Evolutionary conservation across 495 filamentous ascomycete genomes (phyloP).

Genomic region (Parmelia sp.): DNA sequence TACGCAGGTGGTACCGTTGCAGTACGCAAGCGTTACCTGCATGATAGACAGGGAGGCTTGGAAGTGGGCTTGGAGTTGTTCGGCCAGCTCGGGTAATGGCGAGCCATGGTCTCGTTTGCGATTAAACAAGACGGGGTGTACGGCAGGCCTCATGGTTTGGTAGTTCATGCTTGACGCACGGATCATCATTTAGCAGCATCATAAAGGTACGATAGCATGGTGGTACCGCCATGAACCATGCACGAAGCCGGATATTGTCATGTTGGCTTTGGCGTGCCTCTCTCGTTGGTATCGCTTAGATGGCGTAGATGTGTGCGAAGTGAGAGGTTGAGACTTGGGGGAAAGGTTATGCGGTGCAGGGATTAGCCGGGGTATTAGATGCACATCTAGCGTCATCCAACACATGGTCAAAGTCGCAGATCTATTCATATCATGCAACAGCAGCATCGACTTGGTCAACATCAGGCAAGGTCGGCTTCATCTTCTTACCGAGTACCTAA

Average conservation of each 20-base stretch:
- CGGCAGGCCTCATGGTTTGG: not conserved
- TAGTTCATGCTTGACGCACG: not conserved
- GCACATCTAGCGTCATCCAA: slow-evolving; percentile 1
- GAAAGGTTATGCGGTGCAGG: no score
- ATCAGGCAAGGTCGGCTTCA: not conserved
- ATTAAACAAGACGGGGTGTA: not conserved
- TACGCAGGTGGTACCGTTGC: not conserved
- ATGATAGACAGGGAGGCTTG: not conserved
- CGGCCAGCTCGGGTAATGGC: not conserved
- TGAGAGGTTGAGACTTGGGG: not conserved
- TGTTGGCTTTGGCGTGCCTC: not conserved
- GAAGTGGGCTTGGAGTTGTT: not conserved
- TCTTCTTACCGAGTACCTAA: no score
- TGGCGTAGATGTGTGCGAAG: not conserved
- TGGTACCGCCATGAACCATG: no score
- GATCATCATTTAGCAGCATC: not conserved
- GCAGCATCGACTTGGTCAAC: not conserved
- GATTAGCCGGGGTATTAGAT: not conserved
- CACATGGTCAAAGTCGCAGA: not conserved
- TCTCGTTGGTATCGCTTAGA: not conserved
- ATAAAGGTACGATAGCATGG: no score
- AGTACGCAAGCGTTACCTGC: not conserved
- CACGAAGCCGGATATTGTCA: not conserved
- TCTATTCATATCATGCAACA: not conserved
- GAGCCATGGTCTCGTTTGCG: not conserved